Percentiles rank a stretch among this genome's conserved stretches.
These are phyloP conservation scores for Cordyceps cateniannulata DNA, from an alignment of 2,329 filamentous ascomycete species.

Conservation along the genomic window DNA sequence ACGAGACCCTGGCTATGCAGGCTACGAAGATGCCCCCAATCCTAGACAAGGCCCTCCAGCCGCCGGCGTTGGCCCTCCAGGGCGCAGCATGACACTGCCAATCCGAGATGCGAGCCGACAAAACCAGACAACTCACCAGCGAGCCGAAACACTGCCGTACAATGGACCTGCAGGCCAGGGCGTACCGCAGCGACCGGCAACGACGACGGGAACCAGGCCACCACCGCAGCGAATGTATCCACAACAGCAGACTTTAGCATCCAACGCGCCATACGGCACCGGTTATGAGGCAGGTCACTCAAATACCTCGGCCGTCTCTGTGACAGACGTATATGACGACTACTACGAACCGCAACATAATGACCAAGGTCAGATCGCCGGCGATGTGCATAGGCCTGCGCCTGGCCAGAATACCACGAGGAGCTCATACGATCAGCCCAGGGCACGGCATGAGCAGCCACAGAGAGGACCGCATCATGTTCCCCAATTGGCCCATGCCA, in stretches of 20 bases:
- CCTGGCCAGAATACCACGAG: slow-evolving; percentile 23
- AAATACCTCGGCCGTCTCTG: not conserved
- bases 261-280: slow-evolving; percentile 1
- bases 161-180: slow-evolving; percentile 38
- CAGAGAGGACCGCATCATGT: slow-evolving; percentile 44
- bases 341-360: slow-evolving; percentile 22
- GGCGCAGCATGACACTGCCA: slow-evolving; percentile 58
- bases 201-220: slow-evolving; percentile 42
- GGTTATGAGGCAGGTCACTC: slow-evolving; percentile 8
- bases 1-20: slow-evolving; percentile 21
- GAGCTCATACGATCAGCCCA: slow-evolving; percentile 43
- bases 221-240: slow-evolving; percentile 11
- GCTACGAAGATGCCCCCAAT: slow-evolving; percentile 15
- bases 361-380: slow-evolving; percentile 19
- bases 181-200: slow-evolving; percentile 48
- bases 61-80: slow-evolving; percentile 42
- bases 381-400: not conserved
- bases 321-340: slow-evolving; percentile 20
- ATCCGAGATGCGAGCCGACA: slow-evolving; percentile 37
- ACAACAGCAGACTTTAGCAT: slow-evolving; percentile 13
- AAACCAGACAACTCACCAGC: slow-evolving; percentile 25
- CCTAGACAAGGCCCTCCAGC: slow-evolving; percentile 21
- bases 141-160: slow-evolving; percentile 40
- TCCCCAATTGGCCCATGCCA: slow-evolving; percentile 51
- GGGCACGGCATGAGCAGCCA: slow-evolving; percentile 35